These are phyloP conservation scores for Panicum virgatum DNA, from an alignment of 202 grass and related monocot species.

Conservation along the genomic window DNA sequence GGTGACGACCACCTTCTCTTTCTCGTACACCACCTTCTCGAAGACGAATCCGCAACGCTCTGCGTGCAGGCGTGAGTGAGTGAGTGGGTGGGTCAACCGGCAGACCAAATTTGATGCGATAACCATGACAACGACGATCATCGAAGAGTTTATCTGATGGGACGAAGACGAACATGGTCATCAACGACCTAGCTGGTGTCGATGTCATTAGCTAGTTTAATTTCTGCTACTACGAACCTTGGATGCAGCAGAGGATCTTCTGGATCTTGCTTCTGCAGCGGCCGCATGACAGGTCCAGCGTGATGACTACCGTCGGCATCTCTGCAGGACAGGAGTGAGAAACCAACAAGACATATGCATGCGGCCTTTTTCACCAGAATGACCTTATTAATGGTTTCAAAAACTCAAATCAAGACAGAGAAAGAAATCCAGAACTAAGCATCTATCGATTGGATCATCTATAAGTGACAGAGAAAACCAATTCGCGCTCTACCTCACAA, in stretches of 20 bases:
- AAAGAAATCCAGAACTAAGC: no score
- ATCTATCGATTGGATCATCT: no score
- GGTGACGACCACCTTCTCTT: slow-evolving; percentile 32
- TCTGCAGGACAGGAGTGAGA: not conserved
- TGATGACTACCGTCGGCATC: not conserved
- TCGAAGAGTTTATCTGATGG: no score
- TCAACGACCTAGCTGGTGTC: no score
- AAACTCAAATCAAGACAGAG: not conserved
- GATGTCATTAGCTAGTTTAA: no score
- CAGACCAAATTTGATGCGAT: not conserved
- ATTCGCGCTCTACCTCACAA: no score
- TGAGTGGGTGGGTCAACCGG: no score
- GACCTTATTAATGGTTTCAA: not conserved
- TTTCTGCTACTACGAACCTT: not conserved
- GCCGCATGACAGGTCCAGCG: not conserved
- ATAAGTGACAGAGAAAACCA: no score
- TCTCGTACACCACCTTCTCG: slow-evolving; percentile 43
- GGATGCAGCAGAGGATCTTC: slow-evolving; percentile 39
- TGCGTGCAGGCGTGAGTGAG: not conserved
- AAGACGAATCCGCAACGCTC: slow-evolving; percentile 34
- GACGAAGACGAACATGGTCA: no score
- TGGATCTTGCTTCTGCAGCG: not conserved
- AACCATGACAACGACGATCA: no score
- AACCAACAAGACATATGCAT: not conserved
- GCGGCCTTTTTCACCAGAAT: not conserved